These are phyloP conservation scores for Schizochytrium sp. DNA, from an alignment of 108 stramenopile species.

Conservation along the genomic window DNA sequence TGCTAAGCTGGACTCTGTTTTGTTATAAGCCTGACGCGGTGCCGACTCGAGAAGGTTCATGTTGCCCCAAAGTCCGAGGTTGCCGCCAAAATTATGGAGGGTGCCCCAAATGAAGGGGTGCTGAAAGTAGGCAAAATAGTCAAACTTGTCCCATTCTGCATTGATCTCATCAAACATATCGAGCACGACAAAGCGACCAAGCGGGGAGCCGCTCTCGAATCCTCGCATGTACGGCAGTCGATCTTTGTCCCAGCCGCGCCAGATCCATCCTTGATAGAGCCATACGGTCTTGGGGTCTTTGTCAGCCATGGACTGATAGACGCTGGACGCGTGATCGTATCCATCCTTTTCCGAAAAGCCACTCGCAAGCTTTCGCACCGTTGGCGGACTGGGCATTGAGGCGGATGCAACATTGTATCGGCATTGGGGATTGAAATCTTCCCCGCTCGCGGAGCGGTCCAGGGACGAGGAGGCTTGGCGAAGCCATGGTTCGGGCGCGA, in stretches of 20 bases:
- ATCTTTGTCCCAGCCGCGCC: conserved; percentile 40
- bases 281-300: conserved; percentile 47
- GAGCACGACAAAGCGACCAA: conserved; percentile 36
- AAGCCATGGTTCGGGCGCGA: conserved; percentile 42
- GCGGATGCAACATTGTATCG: neutral
- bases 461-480: neutral
- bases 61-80: conserved; percentile 22
- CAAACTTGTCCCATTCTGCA: conserved; percentile 42
- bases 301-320: conserved; percentile 30
- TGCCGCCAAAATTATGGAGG: conserved; percentile 53
- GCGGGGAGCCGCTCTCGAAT: conserved; percentile 39
- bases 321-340: conserved; percentile 24
- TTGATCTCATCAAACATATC: conserved; percentile 34
- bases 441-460: too few relatives aligned
- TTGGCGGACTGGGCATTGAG: neutral
- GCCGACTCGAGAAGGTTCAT: neutral
- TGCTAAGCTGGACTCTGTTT: neutral
- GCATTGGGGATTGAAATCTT: neutral
- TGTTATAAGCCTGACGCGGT: neutral
- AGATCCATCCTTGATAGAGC: conserved; percentile 47
- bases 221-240: conserved; percentile 31
- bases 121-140: conserved; percentile 27
- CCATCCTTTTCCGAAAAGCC: neutral
- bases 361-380: conserved; percentile 17
- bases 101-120: conserved; percentile 44